Percentiles rank a stretch among this genome's conserved stretches.
phyloP scores from a whole-genome alignment of 345 rosid genomes.

The Hypericum perforatum region DNA sequence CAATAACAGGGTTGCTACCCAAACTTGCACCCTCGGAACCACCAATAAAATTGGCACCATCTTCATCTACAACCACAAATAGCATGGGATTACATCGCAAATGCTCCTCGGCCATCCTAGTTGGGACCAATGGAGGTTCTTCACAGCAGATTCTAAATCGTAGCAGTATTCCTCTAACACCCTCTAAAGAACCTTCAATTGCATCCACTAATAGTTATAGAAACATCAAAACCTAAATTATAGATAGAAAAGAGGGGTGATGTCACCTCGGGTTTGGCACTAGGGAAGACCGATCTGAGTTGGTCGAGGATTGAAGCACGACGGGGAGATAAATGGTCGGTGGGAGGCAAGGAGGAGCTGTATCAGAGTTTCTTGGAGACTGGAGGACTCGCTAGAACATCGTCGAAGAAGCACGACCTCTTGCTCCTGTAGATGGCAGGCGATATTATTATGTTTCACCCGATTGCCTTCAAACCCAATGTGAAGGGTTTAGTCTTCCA shows the following conservation, averaged over 20 bases:
- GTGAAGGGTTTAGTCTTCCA: no score
- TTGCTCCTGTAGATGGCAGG: constrained; percentile 71
- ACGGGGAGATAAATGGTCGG: constrained; percentile 22
- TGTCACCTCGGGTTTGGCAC: constrained; percentile 39
- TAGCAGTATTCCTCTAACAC: constrained; percentile 5
- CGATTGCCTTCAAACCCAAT: no score
- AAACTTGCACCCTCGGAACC: constrained; percentile 1
- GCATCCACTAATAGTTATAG: background rate
- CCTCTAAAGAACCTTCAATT: constrained; percentile 8
- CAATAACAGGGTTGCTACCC: constrained; percentile 32
- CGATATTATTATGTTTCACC: constrained; percentile 25
- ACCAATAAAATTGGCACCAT: constrained; percentile 15
- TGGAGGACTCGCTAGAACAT: constrained; percentile 41
- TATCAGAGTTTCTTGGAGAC: constrained; percentile 53
- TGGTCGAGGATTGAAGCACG: constrained; percentile 31
- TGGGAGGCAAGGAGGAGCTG: constrained; percentile 31
- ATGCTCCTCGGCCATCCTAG: constrained; percentile 19
- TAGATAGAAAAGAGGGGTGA: background rate
- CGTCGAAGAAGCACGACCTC: constrained; percentile 55
- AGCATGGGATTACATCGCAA: constrained; percentile 10
- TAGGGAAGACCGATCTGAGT: constrained; percentile 45
- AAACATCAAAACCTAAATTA: background rate
- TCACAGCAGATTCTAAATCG: constrained; percentile 15
- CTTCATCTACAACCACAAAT: background rate
- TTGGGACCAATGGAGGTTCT: background rate